Conservation (phyloP, 106 monocot genomes). For the Platanthera zijinensis region DNA sequence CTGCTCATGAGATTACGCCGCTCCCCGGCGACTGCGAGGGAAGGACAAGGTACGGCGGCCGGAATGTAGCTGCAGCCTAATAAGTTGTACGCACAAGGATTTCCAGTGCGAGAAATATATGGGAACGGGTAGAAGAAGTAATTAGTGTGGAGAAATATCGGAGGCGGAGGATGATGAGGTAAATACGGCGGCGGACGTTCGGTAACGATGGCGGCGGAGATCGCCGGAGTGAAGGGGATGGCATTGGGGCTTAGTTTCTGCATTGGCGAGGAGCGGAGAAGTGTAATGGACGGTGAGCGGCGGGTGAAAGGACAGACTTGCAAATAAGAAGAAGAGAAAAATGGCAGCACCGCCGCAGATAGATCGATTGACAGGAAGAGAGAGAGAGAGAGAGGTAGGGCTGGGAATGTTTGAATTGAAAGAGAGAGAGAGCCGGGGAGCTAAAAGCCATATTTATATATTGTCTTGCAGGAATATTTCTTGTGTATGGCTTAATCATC, state of each 20-base stretch:
- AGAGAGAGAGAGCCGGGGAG: neutral
- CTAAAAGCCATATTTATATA: too few species aligned
- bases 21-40: neutral
- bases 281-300: neutral
- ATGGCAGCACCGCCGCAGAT: neutral
- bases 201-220: neutral
- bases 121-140: neutral
- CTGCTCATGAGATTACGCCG: too few species aligned
- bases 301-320: neutral
- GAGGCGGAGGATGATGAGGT: neutral
- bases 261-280: neutral
- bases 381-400: neutral
- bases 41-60: neutral
- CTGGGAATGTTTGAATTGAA: neutral
- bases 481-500: neutral
- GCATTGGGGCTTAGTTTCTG: conserved; percentile 1
- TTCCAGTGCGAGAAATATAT: neutral
- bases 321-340: neutral
- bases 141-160: neutral
- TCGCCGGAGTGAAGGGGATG: neutral
- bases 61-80: neutral
- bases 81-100: neutral
- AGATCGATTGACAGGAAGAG: neutral
- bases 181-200: neutral
- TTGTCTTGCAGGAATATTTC: neutral